These are phyloP conservation scores for Nicotiana undulata DNA, from an alignment of 257 asterid genomes.

Conservation along the genomic window DNA sequence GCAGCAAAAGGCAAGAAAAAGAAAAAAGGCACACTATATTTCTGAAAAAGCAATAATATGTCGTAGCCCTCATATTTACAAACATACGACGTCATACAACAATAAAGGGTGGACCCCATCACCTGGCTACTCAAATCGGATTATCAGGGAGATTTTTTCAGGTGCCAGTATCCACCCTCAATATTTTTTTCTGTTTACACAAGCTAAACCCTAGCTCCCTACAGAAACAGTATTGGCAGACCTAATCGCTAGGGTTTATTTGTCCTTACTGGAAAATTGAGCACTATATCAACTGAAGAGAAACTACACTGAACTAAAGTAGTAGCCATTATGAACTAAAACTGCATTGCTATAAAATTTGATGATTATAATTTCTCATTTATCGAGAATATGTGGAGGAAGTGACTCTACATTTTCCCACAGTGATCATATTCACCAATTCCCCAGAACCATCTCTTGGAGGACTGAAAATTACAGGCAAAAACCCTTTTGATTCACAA, in stretches of 20 bases:
- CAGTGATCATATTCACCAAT: constrained; percentile 13
- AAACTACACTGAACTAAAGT: constrained; percentile 3
- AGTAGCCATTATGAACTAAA: not conserved
- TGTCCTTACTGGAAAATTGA: not conserved
- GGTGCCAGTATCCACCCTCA: constrained; percentile 53
- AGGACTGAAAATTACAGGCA: constrained; percentile 45
- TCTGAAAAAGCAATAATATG: too few relatives aligned
- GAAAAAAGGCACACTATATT: too few relatives aligned
- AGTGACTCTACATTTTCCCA: constrained; percentile 27
- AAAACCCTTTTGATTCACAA: constrained; percentile 42
- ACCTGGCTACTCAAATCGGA: constrained; percentile 22
- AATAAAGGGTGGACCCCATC: constrained; percentile 36
- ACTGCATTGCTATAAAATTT: not conserved
- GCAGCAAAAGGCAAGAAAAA: too few relatives aligned
- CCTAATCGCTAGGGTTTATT: not conserved
- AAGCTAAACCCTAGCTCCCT: not conserved
- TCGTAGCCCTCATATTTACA: not conserved
- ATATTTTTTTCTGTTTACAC: not conserved
- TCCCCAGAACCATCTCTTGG: constrained; percentile 55
- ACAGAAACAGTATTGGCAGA: not conserved
- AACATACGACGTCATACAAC: not conserved
- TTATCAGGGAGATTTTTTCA: not conserved
- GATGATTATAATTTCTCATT: not conserved
- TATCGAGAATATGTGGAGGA: not conserved
- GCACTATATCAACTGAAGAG: not conserved